Evolutionary conservation across 805 yeast species (phyloP).

Genomic region (Candida ascalaphidarum): DNA sequence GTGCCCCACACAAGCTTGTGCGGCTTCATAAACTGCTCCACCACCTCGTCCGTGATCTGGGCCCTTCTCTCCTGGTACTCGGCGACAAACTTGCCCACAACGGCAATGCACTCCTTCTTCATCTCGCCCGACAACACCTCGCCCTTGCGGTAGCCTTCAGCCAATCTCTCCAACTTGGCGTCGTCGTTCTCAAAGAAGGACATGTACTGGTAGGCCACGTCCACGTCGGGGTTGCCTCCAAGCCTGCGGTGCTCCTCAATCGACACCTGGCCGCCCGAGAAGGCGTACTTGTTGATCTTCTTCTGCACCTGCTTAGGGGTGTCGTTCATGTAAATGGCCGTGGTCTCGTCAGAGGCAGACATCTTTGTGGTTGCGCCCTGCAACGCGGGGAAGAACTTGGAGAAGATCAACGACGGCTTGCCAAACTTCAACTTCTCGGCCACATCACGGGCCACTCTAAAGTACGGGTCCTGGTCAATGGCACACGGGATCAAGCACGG

Average conservation of each 20-base stretch:
- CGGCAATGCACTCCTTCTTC: constrained; percentile 78
- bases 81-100: constrained; percentile 69
- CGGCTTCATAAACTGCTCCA: constrained; percentile 72
- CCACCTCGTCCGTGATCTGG: constrained; percentile 49
- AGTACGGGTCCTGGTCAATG: constrained; percentile 97
- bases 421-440: constrained; percentile 86
- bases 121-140: constrained; percentile 86
- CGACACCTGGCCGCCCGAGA: constrained; percentile 86
- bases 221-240: constrained; percentile 95
- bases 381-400: constrained; percentile 95
- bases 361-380: constrained; percentile 95
- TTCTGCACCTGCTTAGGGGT: constrained; percentile 86
- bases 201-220: constrained; percentile 89
- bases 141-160: constrained; percentile 66
- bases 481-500: constrained; percentile 98
- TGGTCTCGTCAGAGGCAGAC: constrained; percentile 88
- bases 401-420: constrained; percentile 88
- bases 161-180: constrained; percentile 54
- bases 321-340: constrained; percentile 93
- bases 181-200: constrained; percentile 89
- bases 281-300: constrained; percentile 93
- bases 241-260: constrained; percentile 82
- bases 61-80: constrained; percentile 77
- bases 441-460: constrained; percentile 95
- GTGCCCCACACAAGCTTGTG: constrained; percentile 73